Base-by-base conservation (phyloP, 345 rosid genomes). In the Microcos paniculata region DNA sequence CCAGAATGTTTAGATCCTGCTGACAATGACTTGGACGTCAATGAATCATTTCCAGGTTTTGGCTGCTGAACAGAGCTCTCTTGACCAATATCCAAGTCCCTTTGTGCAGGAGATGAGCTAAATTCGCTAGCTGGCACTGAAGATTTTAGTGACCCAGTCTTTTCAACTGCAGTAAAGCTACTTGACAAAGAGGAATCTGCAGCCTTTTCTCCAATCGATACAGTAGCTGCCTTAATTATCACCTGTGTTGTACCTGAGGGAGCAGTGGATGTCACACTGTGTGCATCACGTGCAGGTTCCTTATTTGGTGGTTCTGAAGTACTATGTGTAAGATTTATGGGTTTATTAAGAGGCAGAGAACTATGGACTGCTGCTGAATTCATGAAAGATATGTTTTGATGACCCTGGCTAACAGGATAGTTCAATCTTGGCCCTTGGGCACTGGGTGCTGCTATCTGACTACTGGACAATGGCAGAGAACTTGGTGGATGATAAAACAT, bases 381-480 rank as follows among this genome's bases (percentile, higher is more conserved):
- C 72, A 79, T 73, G 62, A 82, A 78, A 30, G 93, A 79, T 59
- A 85, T 84, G 73, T 86, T 90, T 82, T 87, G 97, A 42, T 90
- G 78, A 53, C 84, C 87, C 74, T 93, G 98, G 81, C 59, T 76
- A 64, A 79, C 80, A 5, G 91, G 38, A 77, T 82, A 86, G 66
- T 80, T 91, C 78, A 68, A 87, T 79, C 93, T 88, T 26, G 90
- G 78, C 3, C 84, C 89, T 82, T 90, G 99, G 81, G 92, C 74
- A 74, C 83, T 80, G 42, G 94, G 83, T 7, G 90, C 35, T 7
- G 90, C 35, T 62, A 91, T 80, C 80, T 90, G 98, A 70, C 81
- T 79, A 82, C 84, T 82, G 30, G 89, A 65, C 79, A 89, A 35
- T 6, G 98, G 89, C 31, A 85, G 75, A 74, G 96, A 86, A 72